phyloP scores from a whole-genome alignment of 1,284 basidiomycete genomes.

The Moesziomyces globuligerus region DNA sequence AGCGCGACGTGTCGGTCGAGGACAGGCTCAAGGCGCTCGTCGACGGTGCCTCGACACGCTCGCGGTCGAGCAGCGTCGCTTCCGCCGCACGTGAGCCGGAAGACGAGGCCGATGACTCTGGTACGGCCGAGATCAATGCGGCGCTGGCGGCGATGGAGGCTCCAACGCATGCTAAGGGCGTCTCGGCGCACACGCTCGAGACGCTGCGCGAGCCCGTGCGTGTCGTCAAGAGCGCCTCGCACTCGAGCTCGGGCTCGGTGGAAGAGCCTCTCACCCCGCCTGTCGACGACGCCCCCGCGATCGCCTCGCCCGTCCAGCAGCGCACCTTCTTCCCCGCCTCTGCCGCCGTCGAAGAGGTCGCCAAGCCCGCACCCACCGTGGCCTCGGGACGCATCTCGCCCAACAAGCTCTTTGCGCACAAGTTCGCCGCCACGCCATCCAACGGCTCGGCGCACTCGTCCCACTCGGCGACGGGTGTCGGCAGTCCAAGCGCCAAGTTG shows the following conservation, averaged over 20 bases:
- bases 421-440: slow-evolving; percentile 17
- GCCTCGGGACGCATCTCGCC: slow-evolving; percentile 37
- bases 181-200: slow-evolving; percentile 3
- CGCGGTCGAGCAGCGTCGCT: slow-evolving; percentile 10
- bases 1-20: slow-evolving; percentile 40
- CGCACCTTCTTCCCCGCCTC: slow-evolving; percentile 1
- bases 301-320: neutral
- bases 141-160: slow-evolving; percentile 25
- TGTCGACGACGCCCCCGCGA: neutral
- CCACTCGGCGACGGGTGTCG: no score
- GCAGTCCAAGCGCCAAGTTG: slow-evolving; percentile 9
- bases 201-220: slow-evolving; percentile 9
- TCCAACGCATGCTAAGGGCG: slow-evolving; percentile 5
- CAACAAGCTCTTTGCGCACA: slow-evolving; percentile 38
- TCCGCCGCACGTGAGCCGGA: slow-evolving; percentile 6
- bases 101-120: slow-evolving; percentile 24
- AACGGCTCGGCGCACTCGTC: slow-evolving; percentile 1
- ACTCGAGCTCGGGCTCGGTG: slow-evolving; percentile 17
- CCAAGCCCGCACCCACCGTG: neutral
- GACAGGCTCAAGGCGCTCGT: slow-evolving; percentile 55
- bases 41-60: slow-evolving; percentile 1
- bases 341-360: neutral
- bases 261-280: slow-evolving; percentile 27
- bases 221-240: slow-evolving; percentile 15
- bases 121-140: slow-evolving; percentile 21